phyloP scores from a whole-genome alignment of 805 yeast genomes.

The Candida broadrunensis region DNA sequence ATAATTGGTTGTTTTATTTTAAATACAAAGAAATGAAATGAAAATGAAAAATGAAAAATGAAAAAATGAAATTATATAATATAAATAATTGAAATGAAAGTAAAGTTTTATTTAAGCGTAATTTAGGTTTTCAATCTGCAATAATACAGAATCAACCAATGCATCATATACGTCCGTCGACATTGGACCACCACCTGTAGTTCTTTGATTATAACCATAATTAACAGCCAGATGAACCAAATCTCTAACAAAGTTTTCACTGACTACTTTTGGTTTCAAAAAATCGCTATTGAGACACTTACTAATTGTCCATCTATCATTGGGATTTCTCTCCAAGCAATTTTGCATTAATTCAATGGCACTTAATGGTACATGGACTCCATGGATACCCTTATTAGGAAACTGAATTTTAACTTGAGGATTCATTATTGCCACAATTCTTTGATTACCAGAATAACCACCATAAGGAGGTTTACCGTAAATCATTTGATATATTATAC shows the following conservation, averaged over 20 bases:
- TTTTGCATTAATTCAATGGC: conserved; percentile 68
- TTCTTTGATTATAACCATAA: conserved; percentile 53
- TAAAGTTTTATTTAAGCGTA: conserved; percentile 24
- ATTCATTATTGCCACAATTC: conserved; percentile 81
- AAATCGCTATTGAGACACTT: conserved; percentile 64
- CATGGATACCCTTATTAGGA: conserved; percentile 62
- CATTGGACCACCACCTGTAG: conserved; percentile 38
- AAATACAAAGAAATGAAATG: too few species aligned
- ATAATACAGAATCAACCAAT: conserved; percentile 37
- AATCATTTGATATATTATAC: conserved; percentile 92
- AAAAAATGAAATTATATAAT: background rate
- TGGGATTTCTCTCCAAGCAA: conserved; percentile 73
- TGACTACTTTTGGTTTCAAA: conserved; percentile 70
- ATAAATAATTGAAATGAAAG: conserved; percentile 1
- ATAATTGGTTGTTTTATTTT: too few species aligned
- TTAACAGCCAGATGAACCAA: conserved; percentile 74
- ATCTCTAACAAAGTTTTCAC: conserved; percentile 62
- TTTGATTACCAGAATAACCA: conserved; percentile 66
- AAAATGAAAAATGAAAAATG: too few species aligned
- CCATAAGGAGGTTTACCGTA: conserved; percentile 94
- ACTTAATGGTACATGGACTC: conserved; percentile 61
- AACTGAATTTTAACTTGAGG: conserved; percentile 71
- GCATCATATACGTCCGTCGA: conserved; percentile 39
- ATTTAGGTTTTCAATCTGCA: conserved; percentile 36
- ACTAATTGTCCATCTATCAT: conserved; percentile 59